Evolutionary conservation across 352 stramenopile genomes (phyloP).

Genomic region (Globisporangium nodosum): DNA sequence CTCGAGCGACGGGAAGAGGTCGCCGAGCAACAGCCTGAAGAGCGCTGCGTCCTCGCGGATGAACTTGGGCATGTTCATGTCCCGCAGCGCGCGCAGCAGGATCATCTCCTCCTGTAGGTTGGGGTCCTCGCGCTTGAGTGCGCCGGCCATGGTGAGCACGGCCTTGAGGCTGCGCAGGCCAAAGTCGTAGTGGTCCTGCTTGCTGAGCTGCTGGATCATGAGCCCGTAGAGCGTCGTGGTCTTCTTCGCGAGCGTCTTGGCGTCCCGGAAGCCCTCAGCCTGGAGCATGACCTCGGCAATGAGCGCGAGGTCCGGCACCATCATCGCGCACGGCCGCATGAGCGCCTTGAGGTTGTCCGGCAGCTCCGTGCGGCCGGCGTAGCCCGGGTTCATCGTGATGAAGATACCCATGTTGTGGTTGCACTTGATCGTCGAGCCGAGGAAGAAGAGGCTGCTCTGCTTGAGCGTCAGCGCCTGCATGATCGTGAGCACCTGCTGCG

Average conservation of each 20-base stretch:
- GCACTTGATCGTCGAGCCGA: slow-evolving; percentile 80
- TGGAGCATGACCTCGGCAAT: slow-evolving; percentile 88
- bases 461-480: slow-evolving; percentile 83
- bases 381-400: slow-evolving; percentile 92
- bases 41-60: slow-evolving; percentile 90
- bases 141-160: slow-evolving; percentile 82
- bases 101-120: slow-evolving; percentile 95
- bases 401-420: slow-evolving; percentile 91
- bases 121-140: slow-evolving; percentile 92
- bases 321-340: slow-evolving; percentile 86
- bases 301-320: slow-evolving; percentile 79
- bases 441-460: slow-evolving; percentile 74
- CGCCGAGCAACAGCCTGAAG: slow-evolving; percentile 86
- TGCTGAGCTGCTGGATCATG: slow-evolving; percentile 86
- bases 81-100: slow-evolving; percentile 92
- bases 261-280: slow-evolving; percentile 80
- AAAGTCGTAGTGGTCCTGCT: slow-evolving; percentile 88
- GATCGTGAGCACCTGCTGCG: slow-evolving; percentile 89
- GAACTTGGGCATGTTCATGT: slow-evolving; percentile 96
- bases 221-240: slow-evolving; percentile 83
- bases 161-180: slow-evolving; percentile 77
- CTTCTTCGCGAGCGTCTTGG: slow-evolving; percentile 79
- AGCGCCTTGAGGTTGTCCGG: slow-evolving; percentile 84
- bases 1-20: slow-evolving; percentile 88
- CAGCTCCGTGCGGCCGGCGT: slow-evolving; percentile 87